phyloP scores from a whole-genome alignment of 2,329 filamentous ascomycete species.

The Aureobasidium uvarum region DNA sequence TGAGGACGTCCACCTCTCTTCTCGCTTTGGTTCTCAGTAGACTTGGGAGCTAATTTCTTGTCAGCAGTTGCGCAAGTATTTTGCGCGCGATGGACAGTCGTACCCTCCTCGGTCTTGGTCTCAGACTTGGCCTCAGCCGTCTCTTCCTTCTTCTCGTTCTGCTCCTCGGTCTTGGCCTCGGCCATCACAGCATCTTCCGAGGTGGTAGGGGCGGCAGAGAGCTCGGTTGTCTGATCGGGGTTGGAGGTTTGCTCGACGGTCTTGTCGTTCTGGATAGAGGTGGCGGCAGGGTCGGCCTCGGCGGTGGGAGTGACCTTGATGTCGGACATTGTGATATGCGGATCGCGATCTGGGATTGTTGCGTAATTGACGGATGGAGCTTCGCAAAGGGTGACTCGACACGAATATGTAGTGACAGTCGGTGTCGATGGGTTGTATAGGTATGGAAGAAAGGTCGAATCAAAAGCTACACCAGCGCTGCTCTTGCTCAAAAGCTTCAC shows the following conservation, averaged over 20 bases:
- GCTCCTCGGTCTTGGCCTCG: constrained; percentile 26
- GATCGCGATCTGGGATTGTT: background rate
- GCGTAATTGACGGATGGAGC: background rate
- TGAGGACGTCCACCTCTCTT: constrained; percentile 25
- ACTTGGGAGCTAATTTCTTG: background rate
- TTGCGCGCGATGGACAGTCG: background rate
- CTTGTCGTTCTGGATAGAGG: constrained; percentile 27
- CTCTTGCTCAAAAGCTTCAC: constrained; percentile 12
- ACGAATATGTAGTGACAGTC: background rate
- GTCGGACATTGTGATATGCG: constrained; percentile 25
- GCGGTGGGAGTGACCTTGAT: constrained; percentile 17
- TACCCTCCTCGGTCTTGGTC: constrained; percentile 18
- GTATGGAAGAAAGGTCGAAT: constrained; percentile 1
- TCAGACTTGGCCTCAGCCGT: background rate
- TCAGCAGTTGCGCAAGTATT: constrained; percentile 14
- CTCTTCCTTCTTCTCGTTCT: constrained; percentile 26
- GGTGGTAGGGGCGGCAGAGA: constrained; percentile 27
- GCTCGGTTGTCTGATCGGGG: constrained; percentile 24
- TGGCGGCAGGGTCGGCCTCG: constrained; percentile 28
- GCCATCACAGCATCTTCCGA: constrained; percentile 26
- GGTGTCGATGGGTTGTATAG: background rate
- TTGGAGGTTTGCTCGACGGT: constrained; percentile 26
- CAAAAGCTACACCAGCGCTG: constrained; percentile 11
- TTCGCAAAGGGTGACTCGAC: constrained; percentile 13
- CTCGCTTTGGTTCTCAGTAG: constrained; percentile 22